phyloP scores from a whole-genome alignment of 495 filamentous ascomycete species.

The Penicillium odoratum region DNA sequence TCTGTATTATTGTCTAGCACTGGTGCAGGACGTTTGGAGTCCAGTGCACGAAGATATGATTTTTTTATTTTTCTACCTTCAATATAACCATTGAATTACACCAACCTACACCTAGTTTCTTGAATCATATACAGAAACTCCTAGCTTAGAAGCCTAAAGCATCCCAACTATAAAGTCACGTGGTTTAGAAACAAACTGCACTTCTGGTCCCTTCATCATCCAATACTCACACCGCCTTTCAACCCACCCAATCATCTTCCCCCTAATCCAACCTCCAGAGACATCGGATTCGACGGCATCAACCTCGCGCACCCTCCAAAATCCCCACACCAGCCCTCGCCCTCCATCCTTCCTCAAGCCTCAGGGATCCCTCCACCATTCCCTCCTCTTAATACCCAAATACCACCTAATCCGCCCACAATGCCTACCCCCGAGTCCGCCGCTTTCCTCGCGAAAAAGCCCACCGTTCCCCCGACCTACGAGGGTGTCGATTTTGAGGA shows the following conservation, averaged over 20 bases:
- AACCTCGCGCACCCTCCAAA: constrained; percentile 7
- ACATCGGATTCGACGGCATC: constrained; percentile 25
- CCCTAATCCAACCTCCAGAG: constrained; percentile 25
- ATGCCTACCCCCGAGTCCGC: constrained; percentile 94
- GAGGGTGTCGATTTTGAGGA: constrained; percentile 97
- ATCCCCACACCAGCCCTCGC: constrained; percentile 6
- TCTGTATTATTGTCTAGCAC: not conserved
- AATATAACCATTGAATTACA: not conserved
- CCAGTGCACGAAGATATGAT: not conserved
- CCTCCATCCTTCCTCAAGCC: constrained; percentile 11
- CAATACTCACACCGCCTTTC: constrained; percentile 18
- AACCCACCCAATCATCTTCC: constrained; percentile 22
- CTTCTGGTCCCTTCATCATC: not conserved
- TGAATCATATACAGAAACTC: not conserved
- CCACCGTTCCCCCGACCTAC: constrained; percentile 89
- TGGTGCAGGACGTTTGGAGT: not conserved
- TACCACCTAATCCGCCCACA: constrained; percentile 21
- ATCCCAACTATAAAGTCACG: not conserved
- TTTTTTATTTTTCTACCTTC: not conserved
- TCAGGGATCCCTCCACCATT: not conserved
- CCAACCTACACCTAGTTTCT: not conserved
- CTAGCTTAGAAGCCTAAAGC: not conserved
- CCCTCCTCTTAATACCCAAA: not conserved
- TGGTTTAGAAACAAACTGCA: not conserved
- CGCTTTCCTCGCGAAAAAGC: constrained; percentile 91